Conservation (phyloP, 257 asterid genomes). For the Fraxinus excelsior region DNA sequence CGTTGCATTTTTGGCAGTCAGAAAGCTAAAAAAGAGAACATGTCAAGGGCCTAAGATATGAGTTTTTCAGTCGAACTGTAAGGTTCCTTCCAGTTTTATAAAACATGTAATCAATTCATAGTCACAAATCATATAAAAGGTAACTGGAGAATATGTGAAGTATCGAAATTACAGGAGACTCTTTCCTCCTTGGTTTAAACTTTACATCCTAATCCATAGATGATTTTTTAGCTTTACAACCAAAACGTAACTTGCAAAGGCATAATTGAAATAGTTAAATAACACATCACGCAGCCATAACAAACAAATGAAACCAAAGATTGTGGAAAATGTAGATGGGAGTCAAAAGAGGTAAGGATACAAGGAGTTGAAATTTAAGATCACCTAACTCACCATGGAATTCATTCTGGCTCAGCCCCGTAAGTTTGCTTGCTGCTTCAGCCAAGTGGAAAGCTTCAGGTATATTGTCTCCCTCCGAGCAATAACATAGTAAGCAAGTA, state of each 20-base stretch:
- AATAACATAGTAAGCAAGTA: conserved; percentile 86
- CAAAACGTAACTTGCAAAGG: not conserved
- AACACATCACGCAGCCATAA: not conserved
- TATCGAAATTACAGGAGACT: not conserved
- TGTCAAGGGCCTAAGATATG: not conserved
- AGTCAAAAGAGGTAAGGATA: not conserved
- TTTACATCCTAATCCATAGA: not conserved
- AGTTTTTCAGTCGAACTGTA: not conserved
- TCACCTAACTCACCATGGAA: conserved; percentile 50
- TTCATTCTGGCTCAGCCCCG: conserved; percentile 42
- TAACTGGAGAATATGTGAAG: not conserved
- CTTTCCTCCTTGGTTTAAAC: not conserved
- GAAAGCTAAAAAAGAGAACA: no score
- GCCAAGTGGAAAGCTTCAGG: conserved; percentile 90
- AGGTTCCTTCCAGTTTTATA: not conserved
- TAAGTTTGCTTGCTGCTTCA: conserved; percentile 71
- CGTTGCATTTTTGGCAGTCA: not conserved
- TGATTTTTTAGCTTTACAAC: no score
- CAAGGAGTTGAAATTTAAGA: conserved; percentile 11
- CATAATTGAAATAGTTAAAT: not conserved
- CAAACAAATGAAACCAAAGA: not conserved
- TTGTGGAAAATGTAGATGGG: not conserved
- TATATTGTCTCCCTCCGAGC: conserved; percentile 97
- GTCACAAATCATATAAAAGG: not conserved
- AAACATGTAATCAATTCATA: no score